These are phyloP conservation scores for Ogataea salicorniae DNA, from an alignment of 805 yeast genomes.

Conservation along the genomic window DNA sequence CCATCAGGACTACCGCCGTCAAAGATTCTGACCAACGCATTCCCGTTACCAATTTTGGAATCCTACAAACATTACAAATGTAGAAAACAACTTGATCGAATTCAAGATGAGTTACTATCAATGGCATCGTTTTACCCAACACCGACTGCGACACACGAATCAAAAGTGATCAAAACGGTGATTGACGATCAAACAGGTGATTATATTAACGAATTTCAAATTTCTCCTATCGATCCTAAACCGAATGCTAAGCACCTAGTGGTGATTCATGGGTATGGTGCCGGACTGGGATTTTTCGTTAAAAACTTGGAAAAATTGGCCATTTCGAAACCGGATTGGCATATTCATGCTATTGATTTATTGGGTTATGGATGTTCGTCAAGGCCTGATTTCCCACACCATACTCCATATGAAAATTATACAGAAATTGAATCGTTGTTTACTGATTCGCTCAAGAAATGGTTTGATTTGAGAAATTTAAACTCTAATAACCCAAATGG, in stretches of 20 bases:
- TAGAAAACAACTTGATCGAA: constrained; percentile 22
- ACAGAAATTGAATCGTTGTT: constrained; percentile 56
- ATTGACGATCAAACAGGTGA: constrained; percentile 43
- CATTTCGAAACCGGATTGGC: constrained; percentile 44
- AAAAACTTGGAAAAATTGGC: constrained; percentile 51
- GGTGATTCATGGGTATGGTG: constrained; percentile 89
- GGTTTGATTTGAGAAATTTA: constrained; percentile 46
- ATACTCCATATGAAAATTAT: constrained; percentile 34
- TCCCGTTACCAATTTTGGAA: constrained; percentile 51
- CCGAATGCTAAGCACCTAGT: constrained; percentile 47
- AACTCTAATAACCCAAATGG: constrained; percentile 27
- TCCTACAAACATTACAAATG: constrained; percentile 48
- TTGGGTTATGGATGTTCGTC: constrained; percentile 90
- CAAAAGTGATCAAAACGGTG: constrained; percentile 48
- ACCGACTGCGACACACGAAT: constrained; percentile 41
- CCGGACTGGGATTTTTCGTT: constrained; percentile 78
- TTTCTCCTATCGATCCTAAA: constrained; percentile 35
- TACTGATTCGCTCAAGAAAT: constrained; percentile 55
- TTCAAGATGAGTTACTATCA: constrained; percentile 42
- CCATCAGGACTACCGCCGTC: constrained; percentile 64
- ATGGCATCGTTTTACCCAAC: constrained; percentile 55
- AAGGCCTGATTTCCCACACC: constrained; percentile 59
- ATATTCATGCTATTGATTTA: constrained; percentile 80
- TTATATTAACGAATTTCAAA: constrained; percentile 71
- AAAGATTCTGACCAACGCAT: constrained; percentile 47